Percentiles rank a stretch among this genome's conserved stretches.
phyloP scores from a whole-genome alignment of 140 eudicot genomes.

The Senecio squalidus region DNA sequence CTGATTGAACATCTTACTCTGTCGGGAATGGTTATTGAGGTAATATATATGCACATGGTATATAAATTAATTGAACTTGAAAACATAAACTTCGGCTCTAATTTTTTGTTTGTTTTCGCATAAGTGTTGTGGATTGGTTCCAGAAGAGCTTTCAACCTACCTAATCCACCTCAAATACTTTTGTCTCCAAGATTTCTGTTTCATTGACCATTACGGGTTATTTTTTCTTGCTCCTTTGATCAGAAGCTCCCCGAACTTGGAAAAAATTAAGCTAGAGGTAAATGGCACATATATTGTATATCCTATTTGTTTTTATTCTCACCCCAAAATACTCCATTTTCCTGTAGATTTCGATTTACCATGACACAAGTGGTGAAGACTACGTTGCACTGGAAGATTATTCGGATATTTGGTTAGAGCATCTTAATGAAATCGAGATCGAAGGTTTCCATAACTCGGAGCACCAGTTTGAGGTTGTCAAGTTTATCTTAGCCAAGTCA shows the following conservation, averaged over 20 bases:
- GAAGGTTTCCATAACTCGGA: neutral
- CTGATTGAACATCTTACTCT: conserved; percentile 19
- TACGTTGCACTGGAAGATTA: neutral
- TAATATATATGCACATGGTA: neutral
- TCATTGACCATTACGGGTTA: neutral
- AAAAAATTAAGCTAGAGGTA: neutral
- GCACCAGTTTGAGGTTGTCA: conserved; percentile 1
- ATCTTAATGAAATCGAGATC: conserved; percentile 6
- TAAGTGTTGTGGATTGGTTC: conserved; percentile 5
- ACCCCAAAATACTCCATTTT: neutral
- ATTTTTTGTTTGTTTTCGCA: neutral
- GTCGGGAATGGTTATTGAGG: neutral
- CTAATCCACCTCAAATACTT: neutral
- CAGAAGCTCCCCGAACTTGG: conserved; percentile 11
- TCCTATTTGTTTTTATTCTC: neutral
- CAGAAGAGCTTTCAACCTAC: neutral
- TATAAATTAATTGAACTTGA: neutral
- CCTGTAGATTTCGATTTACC: neutral
- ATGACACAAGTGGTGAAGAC: neutral
- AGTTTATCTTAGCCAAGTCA: conserved; percentile 10
- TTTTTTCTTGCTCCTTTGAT: neutral
- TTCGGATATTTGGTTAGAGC: conserved; percentile 5
- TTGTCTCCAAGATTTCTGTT: neutral
- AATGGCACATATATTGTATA: neutral
- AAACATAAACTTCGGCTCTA: neutral